A percentile compares a stretch with the other conserved stretches of the same genome.
Conservation (phyloP, 2,329 filamentous ascomycete species). For the Botrytis cinerea region DNA sequence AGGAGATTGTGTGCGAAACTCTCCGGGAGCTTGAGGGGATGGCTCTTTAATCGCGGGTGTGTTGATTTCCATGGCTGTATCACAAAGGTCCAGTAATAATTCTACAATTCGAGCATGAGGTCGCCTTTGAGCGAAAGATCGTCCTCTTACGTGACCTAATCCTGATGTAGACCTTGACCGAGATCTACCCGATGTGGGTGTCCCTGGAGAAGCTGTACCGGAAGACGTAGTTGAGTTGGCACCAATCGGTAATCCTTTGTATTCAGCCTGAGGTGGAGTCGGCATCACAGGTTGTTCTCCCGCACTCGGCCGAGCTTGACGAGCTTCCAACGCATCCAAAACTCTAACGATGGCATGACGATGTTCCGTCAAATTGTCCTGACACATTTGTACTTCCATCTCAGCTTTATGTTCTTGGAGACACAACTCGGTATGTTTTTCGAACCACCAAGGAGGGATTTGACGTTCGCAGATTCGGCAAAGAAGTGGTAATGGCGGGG, state of each 20-base stretch:
- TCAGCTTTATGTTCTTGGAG: conserved; percentile 94
- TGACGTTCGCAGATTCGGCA: conserved; percentile 97
- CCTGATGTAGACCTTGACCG: conserved; percentile 67
- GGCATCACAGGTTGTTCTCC: conserved; percentile 52
- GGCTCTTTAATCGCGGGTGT: conserved; percentile 90
- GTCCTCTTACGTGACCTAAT: conserved; percentile 75
- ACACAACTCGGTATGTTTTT: conserved; percentile 96
- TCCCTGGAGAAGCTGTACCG: conserved; percentile 68
- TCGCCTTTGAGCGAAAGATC: conserved; percentile 88
- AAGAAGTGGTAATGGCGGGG: conserved; percentile 80
- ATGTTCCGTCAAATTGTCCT: conserved; percentile 89
- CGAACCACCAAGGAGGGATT: conserved; percentile 99
- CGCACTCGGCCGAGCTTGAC: conserved; percentile 64
- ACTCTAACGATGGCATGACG: conserved; percentile 94
- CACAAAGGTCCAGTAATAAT: conserved; percentile 89
- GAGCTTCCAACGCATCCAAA: conserved; percentile 84
- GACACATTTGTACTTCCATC: conserved; percentile 95
- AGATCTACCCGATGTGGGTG: conserved; percentile 66
- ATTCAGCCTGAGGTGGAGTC: conserved; percentile 66
- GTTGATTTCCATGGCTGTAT: conserved; percentile 93
- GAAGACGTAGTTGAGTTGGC: conserved; percentile 65
- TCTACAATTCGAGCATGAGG: conserved; percentile 94
- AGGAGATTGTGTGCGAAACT: conserved; percentile 90
- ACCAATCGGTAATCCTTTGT: conserved; percentile 85
- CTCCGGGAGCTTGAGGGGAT: conserved; percentile 65